phyloP scores from a whole-genome alignment of 768 basidiomycete species.

The Psilocybe azurescens region DNA sequence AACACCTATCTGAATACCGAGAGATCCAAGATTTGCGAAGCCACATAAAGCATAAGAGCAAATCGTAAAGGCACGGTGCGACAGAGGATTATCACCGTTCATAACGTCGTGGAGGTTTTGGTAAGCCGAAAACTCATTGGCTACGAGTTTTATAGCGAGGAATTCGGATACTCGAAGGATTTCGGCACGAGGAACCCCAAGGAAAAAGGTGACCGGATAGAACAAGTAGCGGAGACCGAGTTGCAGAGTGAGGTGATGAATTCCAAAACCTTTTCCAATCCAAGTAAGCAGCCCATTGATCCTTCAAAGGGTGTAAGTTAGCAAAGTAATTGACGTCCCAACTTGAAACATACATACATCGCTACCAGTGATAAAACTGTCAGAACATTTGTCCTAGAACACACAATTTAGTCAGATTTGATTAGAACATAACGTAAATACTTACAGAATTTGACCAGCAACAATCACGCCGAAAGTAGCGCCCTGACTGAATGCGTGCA shows the following conservation, averaged over 20 bases:
- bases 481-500: constrained; percentile 89
- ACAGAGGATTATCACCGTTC: constrained; percentile 45
- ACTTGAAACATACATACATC: constrained; percentile 61
- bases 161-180: constrained; percentile 82
- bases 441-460: constrained; percentile 86
- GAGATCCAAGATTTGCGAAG: constrained; percentile 85
- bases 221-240: constrained; percentile 86
- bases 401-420: constrained; percentile 33
- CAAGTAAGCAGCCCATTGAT: constrained; percentile 89
- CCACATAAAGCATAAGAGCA: constrained; percentile 90
- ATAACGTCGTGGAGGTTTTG: constrained; percentile 56
- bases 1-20: constrained; percentile 80
- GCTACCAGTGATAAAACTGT: constrained; percentile 86
- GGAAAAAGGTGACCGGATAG: constrained; percentile 86
- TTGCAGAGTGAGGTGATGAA: constrained; percentile 81
- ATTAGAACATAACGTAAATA: constrained; percentile 62
- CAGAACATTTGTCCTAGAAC: constrained; percentile 74
- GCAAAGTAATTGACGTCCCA: constrained; percentile 37
- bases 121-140: constrained; percentile 88
- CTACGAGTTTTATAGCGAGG: constrained; percentile 86
- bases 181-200: constrained; percentile 80
- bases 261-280: constrained; percentile 87
- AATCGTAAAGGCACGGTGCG: constrained; percentile 79
- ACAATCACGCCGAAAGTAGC: constrained; percentile 86
- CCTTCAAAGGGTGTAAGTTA: constrained; percentile 26